phyloP scores from a whole-genome alignment of 2,329 filamentous ascomycete genomes.

The Pseudogymnoascus sp. region DNA sequence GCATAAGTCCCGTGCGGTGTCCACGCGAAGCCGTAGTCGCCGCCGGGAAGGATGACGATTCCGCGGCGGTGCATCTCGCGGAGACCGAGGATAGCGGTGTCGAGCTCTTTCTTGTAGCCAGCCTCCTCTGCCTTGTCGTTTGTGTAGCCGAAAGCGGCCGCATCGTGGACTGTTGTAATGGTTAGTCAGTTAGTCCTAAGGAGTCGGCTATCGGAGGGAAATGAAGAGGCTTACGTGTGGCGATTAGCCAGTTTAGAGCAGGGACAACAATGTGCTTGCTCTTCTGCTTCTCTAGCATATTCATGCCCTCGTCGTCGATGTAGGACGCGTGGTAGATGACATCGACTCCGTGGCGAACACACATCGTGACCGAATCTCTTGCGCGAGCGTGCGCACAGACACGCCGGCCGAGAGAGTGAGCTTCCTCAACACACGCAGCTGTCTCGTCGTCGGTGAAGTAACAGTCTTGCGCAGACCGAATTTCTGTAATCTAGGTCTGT shows the following conservation, averaged over 20 bases:
- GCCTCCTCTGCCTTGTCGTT: slow-evolving; percentile 34
- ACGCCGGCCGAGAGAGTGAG: slow-evolving; percentile 29
- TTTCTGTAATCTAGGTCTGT: too few relatives aligned
- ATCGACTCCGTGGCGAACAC: slow-evolving; percentile 36
- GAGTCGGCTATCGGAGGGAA: too few relatives aligned
- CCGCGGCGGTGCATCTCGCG: slow-evolving; percentile 37
- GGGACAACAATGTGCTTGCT: slow-evolving; percentile 33
- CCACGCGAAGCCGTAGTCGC: slow-evolving; percentile 39
- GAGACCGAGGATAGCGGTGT: slow-evolving; percentile 31
- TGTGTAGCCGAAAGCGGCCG: slow-evolving; percentile 33
- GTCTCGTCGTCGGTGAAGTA: slow-evolving; percentile 34
- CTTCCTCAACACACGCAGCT: slow-evolving; percentile 39
- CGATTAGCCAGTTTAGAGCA: slow-evolving; percentile 35
- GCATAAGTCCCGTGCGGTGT: slow-evolving; percentile 39
- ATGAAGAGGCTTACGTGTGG: slow-evolving; percentile 19
- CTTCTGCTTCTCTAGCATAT: slow-evolving; percentile 33
- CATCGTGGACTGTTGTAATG: slow-evolving; percentile 13
- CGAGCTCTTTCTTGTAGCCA: slow-evolving; percentile 36
- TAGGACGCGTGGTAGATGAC: slow-evolving; percentile 39
- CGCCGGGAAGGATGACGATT: slow-evolving; percentile 36
- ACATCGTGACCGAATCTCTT: slow-evolving; percentile 36
- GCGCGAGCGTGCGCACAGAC: slow-evolving; percentile 38
- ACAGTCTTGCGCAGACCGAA: too few relatives aligned
- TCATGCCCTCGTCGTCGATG: slow-evolving; percentile 34
- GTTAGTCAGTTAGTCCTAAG: neutral